A percentile compares a stretch with the other conserved stretches of the same genome.
These are phyloP conservation scores for Oryza nivara DNA, from an alignment of 176 grass and related monocot species.

Conservation along the genomic window DNA sequence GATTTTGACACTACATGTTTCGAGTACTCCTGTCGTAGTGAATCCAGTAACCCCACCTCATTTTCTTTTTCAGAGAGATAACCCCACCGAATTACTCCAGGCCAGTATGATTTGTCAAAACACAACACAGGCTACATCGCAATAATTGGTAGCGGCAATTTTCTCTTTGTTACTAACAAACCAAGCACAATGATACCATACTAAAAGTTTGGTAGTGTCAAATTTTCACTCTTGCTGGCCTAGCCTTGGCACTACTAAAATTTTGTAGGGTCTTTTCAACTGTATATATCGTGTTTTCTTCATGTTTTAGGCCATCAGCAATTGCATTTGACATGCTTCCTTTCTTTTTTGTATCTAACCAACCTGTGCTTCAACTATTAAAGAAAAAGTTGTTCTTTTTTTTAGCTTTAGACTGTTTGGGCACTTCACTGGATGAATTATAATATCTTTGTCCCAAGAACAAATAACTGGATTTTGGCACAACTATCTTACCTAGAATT, in stretches of 20 bases:
- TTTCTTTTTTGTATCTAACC: not conserved
- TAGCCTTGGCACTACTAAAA: not conserved
- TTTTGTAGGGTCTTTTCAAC: too few species aligned
- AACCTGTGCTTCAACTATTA: not conserved
- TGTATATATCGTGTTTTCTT: not conserved
- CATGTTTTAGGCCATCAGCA: not conserved
- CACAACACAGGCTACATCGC: not conserved
- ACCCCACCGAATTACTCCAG: not conserved
- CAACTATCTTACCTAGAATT: slow-evolving; percentile 15
- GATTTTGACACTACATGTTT: slow-evolving; percentile 34
- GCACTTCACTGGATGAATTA: not conserved
- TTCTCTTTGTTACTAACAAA: not conserved
- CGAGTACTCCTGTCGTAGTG: not conserved
- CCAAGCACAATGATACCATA: not conserved
- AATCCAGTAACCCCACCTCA: slow-evolving; percentile 23
- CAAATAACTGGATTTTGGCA: not conserved
- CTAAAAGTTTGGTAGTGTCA: not conserved
- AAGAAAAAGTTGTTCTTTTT: not conserved
- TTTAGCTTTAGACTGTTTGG: not conserved
- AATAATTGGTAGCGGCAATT: not conserved
- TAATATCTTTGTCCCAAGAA: slow-evolving; percentile 9
- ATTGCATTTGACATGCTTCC: slow-evolving; percentile 6
- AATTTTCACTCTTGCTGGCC: not conserved
- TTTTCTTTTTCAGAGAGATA: not conserved
- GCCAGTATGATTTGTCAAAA: not conserved